These are phyloP conservation scores for Actinidia polygama DNA, from an alignment of 179 eudicot genomes.

Conservation along the genomic window DNA sequence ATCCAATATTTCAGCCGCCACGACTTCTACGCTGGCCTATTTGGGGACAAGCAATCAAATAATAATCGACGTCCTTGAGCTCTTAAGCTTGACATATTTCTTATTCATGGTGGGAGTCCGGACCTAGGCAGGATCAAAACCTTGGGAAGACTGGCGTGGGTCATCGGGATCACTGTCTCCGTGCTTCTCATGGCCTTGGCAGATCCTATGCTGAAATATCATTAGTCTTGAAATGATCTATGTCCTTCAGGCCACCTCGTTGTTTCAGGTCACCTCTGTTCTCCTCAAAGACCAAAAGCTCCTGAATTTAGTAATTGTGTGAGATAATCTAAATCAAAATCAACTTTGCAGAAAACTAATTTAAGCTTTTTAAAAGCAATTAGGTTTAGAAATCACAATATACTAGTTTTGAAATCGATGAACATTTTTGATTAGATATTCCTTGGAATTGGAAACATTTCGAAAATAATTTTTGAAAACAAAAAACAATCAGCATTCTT, in stretches of 20 bases:
- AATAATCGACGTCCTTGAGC: background rate
- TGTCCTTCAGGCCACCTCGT: background rate
- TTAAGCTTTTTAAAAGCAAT: background rate
- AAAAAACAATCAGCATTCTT: too few relatives aligned
- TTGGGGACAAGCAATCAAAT: background rate
- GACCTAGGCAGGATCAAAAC: background rate
- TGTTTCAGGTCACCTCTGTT: constrained; percentile 13
- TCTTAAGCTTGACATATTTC: background rate
- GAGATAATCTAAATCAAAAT: background rate
- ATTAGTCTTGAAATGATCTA: background rate
- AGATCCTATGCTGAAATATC: too few relatives aligned
- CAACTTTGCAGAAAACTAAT: background rate
- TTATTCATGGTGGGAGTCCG: constrained; percentile 2
- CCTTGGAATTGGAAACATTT: too few relatives aligned
- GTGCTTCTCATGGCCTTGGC: background rate
- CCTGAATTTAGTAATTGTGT: constrained; percentile 19
- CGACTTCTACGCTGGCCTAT: too few relatives aligned
- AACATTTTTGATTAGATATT: too few relatives aligned
- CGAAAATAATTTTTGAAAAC: too few relatives aligned
- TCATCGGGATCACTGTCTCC: background rate
- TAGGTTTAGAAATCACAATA: too few relatives aligned
- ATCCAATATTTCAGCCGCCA: too few relatives aligned
- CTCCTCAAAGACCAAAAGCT: constrained; percentile 11
- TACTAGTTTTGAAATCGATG: too few relatives aligned
- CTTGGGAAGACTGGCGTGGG: background rate